phyloP scores from a whole-genome alignment of 352 stramenopile species.

The Phytophthora podocarpi region DNA sequence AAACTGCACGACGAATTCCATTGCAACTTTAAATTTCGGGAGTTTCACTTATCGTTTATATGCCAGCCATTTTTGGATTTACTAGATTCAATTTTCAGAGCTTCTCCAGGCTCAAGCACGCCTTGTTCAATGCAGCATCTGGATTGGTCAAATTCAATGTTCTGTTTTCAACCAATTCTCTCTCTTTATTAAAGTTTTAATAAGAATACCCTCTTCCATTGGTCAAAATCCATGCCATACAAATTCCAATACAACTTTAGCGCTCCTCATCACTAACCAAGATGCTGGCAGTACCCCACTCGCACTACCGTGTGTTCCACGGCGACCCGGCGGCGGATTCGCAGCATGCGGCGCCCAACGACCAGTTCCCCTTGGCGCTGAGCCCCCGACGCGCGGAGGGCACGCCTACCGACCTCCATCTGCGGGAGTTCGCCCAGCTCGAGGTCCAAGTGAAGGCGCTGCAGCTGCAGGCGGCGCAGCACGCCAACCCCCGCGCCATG shows the following conservation, averaged over 20 bases:
- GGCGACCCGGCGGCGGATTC: slow-evolving; percentile 44
- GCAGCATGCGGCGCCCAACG: slow-evolving; percentile 24
- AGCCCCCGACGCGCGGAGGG: slow-evolving; percentile 6
- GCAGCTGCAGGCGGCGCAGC: slow-evolving; percentile 37
- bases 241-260: not conserved
- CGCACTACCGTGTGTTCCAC: slow-evolving; percentile 68
- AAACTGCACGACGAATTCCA: no score
- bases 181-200: no score
- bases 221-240: not conserved
- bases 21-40: no score
- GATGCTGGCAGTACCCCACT: slow-evolving; percentile 55
- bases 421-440: slow-evolving; percentile 63
- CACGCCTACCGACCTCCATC: slow-evolving; percentile 49
- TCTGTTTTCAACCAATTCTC: not conserved
- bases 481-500: slow-evolving; percentile 4
- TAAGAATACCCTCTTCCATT: no score
- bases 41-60: no score
- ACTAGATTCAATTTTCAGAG: no score
- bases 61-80: no score
- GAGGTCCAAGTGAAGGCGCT: slow-evolving; percentile 65
- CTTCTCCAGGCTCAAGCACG: no score
- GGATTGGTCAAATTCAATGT: no score
- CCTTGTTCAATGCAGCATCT: no score
- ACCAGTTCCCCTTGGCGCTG: slow-evolving; percentile 39
- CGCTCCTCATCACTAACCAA: not conserved